phyloP scores from a whole-genome alignment of 495 filamentous ascomycete species.

The Hyaloscypha bicolor region DNA sequence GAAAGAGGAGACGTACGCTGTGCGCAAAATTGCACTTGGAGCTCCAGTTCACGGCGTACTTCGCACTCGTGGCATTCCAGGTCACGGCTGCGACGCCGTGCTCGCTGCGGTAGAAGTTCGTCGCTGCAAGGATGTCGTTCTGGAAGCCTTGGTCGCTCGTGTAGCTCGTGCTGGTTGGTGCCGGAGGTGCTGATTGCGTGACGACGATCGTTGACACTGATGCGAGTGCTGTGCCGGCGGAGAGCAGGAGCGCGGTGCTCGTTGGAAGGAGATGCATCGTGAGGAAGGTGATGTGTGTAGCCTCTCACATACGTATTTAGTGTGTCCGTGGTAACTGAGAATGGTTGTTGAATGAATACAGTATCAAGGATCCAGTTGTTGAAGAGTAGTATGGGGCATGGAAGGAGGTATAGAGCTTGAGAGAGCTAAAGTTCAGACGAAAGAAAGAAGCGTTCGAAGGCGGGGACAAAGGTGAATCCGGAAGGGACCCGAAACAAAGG shows the following conservation, averaged over 20 bases:
- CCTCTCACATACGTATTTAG: too few relatives aligned
- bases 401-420: background rate
- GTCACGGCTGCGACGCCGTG: slow-evolving; percentile 62
- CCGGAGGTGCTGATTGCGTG: slow-evolving; percentile 26
- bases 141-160: slow-evolving; percentile 51
- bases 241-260: slow-evolving; percentile 17
- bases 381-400: background rate
- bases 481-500: background rate
- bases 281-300: background rate
- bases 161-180: slow-evolving; percentile 40
- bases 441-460: background rate
- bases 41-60: slow-evolving; percentile 56
- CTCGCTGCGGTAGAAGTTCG: slow-evolving; percentile 65
- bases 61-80: slow-evolving; percentile 68
- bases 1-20: slow-evolving; percentile 46
- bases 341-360: background rate
- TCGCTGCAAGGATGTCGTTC: slow-evolving; percentile 61
- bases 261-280: slow-evolving; percentile 12
- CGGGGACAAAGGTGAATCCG: background rate
- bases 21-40: slow-evolving; percentile 62
- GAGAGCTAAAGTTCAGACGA: background rate
- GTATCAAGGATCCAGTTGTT: background rate
- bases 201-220: slow-evolving; percentile 14
- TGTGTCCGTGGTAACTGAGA: background rate
- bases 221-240: slow-evolving; percentile 18